Evolutionary conservation across 2,329 filamentous ascomycete genomes (phyloP), one percentile per base, ranked within the genome.

Genomic region (Dactylonectria macrodidyma): DNA sequence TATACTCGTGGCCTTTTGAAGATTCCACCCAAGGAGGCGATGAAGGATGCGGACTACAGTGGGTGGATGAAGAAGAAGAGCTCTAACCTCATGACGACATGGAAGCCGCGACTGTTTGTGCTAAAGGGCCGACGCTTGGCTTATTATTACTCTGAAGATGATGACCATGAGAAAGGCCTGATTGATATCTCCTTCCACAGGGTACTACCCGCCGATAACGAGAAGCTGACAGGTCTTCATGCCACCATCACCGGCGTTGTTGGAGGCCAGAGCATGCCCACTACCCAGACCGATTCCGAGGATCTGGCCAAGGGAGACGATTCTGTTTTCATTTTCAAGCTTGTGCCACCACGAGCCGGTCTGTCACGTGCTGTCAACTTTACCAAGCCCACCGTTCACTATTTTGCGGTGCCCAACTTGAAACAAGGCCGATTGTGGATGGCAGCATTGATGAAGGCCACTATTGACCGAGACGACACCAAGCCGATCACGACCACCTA

Each of bases 1-100:
- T 99, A 98, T 81, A 93, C 91, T 19, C 92, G 93, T 34, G 96
- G 96, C 0, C 84, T 98, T 47, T 88, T 93, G 74, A 95, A 95
- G 81, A 92, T 95, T 67, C 84, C 89, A 0, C 96, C 96, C 0
- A 86, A 90, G 62, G 94, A 97, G 78, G 95, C 95, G 68, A 96
- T 97, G 81, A 84, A 90, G 69, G 91, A 90, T 68, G 95, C 94
- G 62, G 95, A 99, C 78, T 98, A 97, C 80, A 95, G 92, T 76
- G 96, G 96, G 1, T 99, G 96, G 96, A 99, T 99, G 96, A 98
- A 96, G 86, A 99, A 99, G 87, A 95, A 97, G 82, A 97, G 94
- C 67, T 95, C 94, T 1, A 96, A 95, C 76, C 86, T 98, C 38
- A 97, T 99, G 92, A 95, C 95, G 2, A 97, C 95, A 2, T 99